Base-by-base conservation (phyloP, 208 protist genomes). In the Trypanosoma avium region DNA sequence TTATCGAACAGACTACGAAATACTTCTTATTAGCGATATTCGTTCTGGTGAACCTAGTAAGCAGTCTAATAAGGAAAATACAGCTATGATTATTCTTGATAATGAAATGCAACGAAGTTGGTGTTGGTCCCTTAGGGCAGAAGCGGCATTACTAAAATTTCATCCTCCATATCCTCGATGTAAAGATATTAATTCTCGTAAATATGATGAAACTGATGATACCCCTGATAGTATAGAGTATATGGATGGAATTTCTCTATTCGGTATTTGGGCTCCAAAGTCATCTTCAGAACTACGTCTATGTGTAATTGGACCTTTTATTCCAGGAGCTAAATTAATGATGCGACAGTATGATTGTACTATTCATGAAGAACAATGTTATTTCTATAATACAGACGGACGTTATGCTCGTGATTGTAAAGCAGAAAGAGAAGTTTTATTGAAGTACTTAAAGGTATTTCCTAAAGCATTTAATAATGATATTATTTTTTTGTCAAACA, bases 231-330 rank as follows among this genome's bases (percentile, higher is more conserved):
- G n/a, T 36, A 88, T 90, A 29, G 73, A 70, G 33, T 97, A 98
- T 66, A 65, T 97, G 19, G 84, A 84, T 21, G 94, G 94, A 7
- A 72, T 66, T 19, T 61, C 64, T 60, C 82, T 95, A 22, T 86
- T 91, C 30, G 94, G 89, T n/a, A 86, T 98, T 33, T 98, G 92
- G 92, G 88, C 94, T 13, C 90, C 92, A 4, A 90, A 96, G 60
- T 97, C 95, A 2, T 98, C 95, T 4, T 97, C 94, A 2, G 97
- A 98, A 77, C 74, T 97, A 62, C 94, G 95, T 4, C 88, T 98
- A 4, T 77, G 97, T 15, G 81, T 91, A 10, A 26, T 58, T 10
- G 83, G 83, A 0, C 83, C 81, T 0, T 95, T 95, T 60, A 21
- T 33, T 40, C 67, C 22, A 42, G 75, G 49, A 17, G 22, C 24